Evolutionary conservation across 2,329 filamentous ascomycete species (phyloP).

Genomic region (Colletotrichum limetticola): DNA sequence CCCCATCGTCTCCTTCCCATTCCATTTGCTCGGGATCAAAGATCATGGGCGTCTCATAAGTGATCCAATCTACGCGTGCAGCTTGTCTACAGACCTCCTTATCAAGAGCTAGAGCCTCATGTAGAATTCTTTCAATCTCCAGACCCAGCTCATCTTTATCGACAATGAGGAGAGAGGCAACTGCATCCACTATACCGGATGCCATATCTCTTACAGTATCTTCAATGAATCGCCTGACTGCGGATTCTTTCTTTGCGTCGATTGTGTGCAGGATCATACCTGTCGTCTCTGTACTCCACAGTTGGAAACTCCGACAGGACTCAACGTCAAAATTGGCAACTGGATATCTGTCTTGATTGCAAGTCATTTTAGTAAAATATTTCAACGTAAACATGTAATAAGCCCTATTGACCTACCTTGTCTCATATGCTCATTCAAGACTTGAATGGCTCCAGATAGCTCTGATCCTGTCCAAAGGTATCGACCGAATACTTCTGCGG

Average conservation of each 20-base stretch:
- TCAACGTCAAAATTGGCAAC: too few relatives aligned
- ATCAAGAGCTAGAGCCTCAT: background rate
- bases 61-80: background rate
- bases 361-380: too few relatives aligned
- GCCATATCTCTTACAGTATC: background rate
- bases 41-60: background rate
- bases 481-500: too few relatives aligned
- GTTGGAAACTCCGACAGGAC: too few relatives aligned
- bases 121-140: background rate
- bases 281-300: too few relatives aligned
- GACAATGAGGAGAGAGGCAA: background rate
- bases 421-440: too few relatives aligned
- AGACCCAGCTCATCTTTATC: background rate
- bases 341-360: too few relatives aligned
- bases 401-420: too few relatives aligned
- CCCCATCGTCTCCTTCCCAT: background rate
- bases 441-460: too few relatives aligned
- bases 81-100: background rate
- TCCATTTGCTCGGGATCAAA: background rate
- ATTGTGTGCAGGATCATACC: background rate
- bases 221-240: background rate
- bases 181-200: background rate
- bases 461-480: too few relatives aligned
- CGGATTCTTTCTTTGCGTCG: background rate
- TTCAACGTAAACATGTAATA: too few relatives aligned